Base-by-base conservation (phyloP, 2,329 filamentous ascomycete genomes). In the Aspergillus candidus region DNA sequence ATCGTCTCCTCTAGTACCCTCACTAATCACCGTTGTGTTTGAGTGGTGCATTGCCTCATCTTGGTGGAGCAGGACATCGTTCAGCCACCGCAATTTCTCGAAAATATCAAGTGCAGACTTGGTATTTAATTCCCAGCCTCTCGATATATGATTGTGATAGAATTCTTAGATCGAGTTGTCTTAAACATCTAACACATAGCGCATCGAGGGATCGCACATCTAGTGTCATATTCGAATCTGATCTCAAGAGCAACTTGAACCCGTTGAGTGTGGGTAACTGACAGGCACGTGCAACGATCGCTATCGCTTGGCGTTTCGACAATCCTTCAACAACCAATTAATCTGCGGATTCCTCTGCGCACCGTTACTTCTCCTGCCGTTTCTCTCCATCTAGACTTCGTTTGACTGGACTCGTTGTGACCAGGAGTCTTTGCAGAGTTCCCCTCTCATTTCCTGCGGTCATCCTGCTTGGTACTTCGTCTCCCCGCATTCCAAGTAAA, bases 51-150 rank as follows among this genome's bases (percentile, higher is more conserved):
- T 34, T 44, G 37, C 45, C 43, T 48, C 37, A 31, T 29, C 36
- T 29, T 32, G 43, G 53, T 59, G 54, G 55, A 60, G 50, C 50
- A 44, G 22, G 22, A 36, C 49, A 53, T 49, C 41, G 50, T 60
- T 58, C 61, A 65, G 61, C 62, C 61, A 64, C 61, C 60, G 51
- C 55, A 54, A 60, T 65, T 65, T 58, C 51, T 33, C 30, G 32
- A 22, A 15, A 15, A 22, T 37, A 11, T 18, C 18, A 5, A 18
- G 18, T 18, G 18, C 18, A 18, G 18, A 13, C 12, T 31, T n/a
- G 10, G 6, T 32, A 27, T 18, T 22, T 37, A n/a, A 18, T 38
- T 38, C 53, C 50, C 52, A 53, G 43, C 54, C 53, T 55, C 50
- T 46, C 44, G 29, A 51, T 50, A 50, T 50, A 53, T 46, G 40